A percentile compares a stretch with the other conserved stretches of the same genome.
phyloP scores from a whole-genome alignment of 2,329 filamentous ascomycete species.

The Fusarium austroafricanum region DNA sequence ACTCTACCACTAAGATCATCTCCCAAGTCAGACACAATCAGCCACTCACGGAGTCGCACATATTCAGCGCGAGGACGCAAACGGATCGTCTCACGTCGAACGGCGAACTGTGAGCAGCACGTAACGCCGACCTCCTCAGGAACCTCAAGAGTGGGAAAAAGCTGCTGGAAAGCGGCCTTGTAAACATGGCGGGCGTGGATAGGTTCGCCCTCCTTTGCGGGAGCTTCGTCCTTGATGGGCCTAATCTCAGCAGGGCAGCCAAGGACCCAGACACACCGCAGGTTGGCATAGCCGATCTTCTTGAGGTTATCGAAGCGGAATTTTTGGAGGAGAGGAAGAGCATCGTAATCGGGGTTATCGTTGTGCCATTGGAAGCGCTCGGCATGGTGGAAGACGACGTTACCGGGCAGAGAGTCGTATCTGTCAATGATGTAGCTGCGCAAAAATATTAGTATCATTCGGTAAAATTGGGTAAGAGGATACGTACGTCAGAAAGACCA shows the following conservation, averaged over 20 bases:
- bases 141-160: constrained; percentile 56
- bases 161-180: constrained; percentile 56
- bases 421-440: constrained; percentile 61
- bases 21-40: constrained; percentile 65
- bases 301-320: constrained; percentile 64
- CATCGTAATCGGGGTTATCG: constrained; percentile 65
- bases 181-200: constrained; percentile 57
- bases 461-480: background rate
- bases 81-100: constrained; percentile 64
- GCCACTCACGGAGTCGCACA: constrained; percentile 67
- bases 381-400: constrained; percentile 61
- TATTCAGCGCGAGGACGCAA: constrained; percentile 64
- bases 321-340: constrained; percentile 61
- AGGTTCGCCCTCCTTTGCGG: constrained; percentile 48
- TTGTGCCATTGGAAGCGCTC: constrained; percentile 65
- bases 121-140: constrained; percentile 64
- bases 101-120: constrained; percentile 75
- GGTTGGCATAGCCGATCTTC: constrained; percentile 67
- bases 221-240: constrained; percentile 53
- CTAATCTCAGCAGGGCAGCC: constrained; percentile 65
- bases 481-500: constrained; percentile 62
- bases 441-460: constrained; percentile 11
- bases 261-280: constrained; percentile 69
- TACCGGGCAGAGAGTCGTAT: constrained; percentile 59
- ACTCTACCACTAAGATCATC: constrained; percentile 69